A percentile compares a stretch with the other conserved stretches of the same genome.
phyloP scores from a whole-genome alignment of 164 flowering plant species.

The Buxus sempervirens region DNA sequence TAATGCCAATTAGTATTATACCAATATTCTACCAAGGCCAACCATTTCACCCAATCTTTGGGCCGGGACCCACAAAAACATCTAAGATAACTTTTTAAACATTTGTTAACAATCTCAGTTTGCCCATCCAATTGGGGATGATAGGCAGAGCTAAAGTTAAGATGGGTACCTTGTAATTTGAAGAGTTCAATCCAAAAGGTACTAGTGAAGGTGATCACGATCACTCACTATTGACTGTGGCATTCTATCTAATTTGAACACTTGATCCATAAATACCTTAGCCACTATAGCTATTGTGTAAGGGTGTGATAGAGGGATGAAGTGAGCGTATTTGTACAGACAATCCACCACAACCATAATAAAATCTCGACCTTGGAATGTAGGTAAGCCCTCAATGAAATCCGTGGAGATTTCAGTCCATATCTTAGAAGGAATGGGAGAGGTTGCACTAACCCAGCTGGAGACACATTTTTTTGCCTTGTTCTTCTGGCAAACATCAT shows the following conservation, averaged over 20 bases:
- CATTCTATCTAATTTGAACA: conserved; percentile 15
- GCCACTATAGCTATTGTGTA: background rate
- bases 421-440: background rate
- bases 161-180: background rate
- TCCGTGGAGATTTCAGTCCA: background rate
- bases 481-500: background rate
- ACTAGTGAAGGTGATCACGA: background rate
- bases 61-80: background rate
- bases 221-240: conserved; percentile 12
- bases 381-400: background rate
- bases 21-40: conserved; percentile 11
- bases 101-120: conserved; percentile 10
- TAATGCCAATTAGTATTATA: conserved; percentile 11
- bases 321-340: conserved; percentile 16
- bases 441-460: background rate
- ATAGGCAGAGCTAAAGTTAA: background rate
- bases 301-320: background rate
- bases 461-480: background rate
- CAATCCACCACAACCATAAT: conserved; percentile 24
- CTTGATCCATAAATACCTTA: background rate
- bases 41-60: background rate
- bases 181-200: conserved; percentile 16
- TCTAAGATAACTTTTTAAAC: conserved; percentile 4
- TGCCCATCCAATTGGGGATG: conserved; percentile 20
- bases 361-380: background rate